A percentile compares a stretch with the other conserved stretches of the same genome.
Conservation (phyloP, 2,329 filamentous ascomycete species). For the Diaporthe amygdali region DNA sequence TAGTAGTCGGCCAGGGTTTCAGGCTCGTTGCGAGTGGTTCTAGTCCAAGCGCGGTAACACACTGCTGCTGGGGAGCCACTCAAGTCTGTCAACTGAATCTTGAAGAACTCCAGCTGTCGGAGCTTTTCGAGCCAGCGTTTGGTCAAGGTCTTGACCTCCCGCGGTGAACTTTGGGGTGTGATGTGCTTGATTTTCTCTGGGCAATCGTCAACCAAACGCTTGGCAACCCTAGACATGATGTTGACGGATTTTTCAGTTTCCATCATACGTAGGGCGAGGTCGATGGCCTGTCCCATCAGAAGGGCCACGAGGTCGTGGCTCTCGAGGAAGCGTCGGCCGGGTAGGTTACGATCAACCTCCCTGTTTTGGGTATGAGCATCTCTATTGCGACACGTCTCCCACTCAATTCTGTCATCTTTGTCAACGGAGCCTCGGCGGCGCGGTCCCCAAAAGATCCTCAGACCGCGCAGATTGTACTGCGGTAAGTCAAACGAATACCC, state of each 20-base stretch:
- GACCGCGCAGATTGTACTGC: no score
- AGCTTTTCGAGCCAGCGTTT: background rate
- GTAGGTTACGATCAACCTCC: background rate
- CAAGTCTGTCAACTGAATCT: background rate
- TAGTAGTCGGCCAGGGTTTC: background rate
- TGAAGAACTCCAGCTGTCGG: background rate
- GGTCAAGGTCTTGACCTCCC: background rate
- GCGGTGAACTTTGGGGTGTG: background rate
- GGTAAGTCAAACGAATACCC: no score
- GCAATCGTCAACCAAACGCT: background rate
- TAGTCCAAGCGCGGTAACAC: background rate
- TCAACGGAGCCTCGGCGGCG: no score
- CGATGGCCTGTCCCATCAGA: background rate
- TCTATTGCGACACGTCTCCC: no score
- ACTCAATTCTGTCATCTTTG: no score
- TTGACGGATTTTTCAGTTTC: background rate
- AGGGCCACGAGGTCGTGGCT: accelerated
- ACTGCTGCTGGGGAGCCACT: background rate
- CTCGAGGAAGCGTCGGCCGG: background rate
- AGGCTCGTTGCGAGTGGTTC: background rate
- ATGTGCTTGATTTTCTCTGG: background rate
- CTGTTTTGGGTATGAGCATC: no score
- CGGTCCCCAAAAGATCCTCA: no score
- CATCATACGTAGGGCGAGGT: background rate
- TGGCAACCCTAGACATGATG: background rate